phyloP scores from a whole-genome alignment of 805 yeast genomes.

The Kurtzmaniella fragi region DNA sequence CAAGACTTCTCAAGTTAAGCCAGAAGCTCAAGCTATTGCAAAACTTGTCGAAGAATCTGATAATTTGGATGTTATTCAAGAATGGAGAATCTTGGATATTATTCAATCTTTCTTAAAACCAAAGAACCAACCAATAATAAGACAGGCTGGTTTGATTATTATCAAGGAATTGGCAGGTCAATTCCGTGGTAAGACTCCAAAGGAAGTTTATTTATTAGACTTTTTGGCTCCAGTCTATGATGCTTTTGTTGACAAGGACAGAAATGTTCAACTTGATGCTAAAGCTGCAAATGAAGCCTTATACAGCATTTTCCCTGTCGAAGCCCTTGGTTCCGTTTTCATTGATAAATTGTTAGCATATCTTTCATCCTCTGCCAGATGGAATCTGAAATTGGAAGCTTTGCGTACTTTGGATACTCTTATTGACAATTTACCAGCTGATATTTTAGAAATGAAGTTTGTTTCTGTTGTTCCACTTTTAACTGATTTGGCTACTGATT shows the following conservation, averaged over 20 bases:
- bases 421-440: slow-evolving; percentile 76
- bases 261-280: slow-evolving; percentile 81
- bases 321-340: slow-evolving; percentile 70
- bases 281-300: slow-evolving; percentile 69
- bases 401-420: slow-evolving; percentile 68
- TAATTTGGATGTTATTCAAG: slow-evolving; percentile 46
- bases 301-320: slow-evolving; percentile 65
- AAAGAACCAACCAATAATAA: slow-evolving; percentile 65
- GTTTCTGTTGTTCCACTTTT: slow-evolving; percentile 75
- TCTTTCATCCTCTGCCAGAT: slow-evolving; percentile 79
- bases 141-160: slow-evolving; percentile 72
- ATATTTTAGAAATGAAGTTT: slow-evolving; percentile 77
- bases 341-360: slow-evolving; percentile 58
- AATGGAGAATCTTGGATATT: slow-evolving; percentile 64
- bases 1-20: slow-evolving; percentile 50
- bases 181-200: slow-evolving; percentile 64
- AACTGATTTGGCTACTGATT: slow-evolving; percentile 88
- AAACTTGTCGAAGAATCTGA: slow-evolving; percentile 32
- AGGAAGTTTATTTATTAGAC: slow-evolving; percentile 67
- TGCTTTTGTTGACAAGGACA: slow-evolving; percentile 80
- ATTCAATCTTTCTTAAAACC: slow-evolving; percentile 63
- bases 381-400: slow-evolving; percentile 87
- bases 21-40: slow-evolving; percentile 50
- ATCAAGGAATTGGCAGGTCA: slow-evolving; percentile 53
- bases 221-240: slow-evolving; percentile 65